phyloP scores from a whole-genome alignment of 495 filamentous ascomycete species.

The Lasiosphaeria miniovina region DNA sequence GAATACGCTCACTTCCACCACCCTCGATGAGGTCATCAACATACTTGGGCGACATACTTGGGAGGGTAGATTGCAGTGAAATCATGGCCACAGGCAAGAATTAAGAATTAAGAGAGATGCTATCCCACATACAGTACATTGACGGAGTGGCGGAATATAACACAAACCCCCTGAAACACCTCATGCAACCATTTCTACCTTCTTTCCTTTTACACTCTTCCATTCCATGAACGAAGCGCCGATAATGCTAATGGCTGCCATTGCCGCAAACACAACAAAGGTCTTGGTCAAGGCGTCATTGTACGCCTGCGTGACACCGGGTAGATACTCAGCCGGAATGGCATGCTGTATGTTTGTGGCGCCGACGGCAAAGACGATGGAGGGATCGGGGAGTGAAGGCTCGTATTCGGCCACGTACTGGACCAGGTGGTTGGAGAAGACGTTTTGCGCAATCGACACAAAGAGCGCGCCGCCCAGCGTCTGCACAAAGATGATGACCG shows the following conservation, averaged over 20 bases:
- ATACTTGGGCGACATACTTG: too few relatives aligned
- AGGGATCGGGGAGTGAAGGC: slow-evolving; percentile 48
- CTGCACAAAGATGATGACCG: slow-evolving; percentile 67
- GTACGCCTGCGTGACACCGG: slow-evolving; percentile 63
- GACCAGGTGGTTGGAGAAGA: slow-evolving; percentile 71
- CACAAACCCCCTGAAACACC: not conserved
- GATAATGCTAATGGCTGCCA: slow-evolving; percentile 59
- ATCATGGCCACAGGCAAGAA: too few relatives aligned
- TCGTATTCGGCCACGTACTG: slow-evolving; percentile 50
- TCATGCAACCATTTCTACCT: slow-evolving; percentile 61
- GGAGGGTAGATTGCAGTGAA: too few relatives aligned
- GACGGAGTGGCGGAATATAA: not conserved
- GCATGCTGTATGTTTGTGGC: slow-evolving; percentile 60
- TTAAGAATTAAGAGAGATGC: too few relatives aligned
- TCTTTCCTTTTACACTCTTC: slow-evolving; percentile 83
- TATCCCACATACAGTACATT: too few relatives aligned
- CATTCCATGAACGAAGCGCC: slow-evolving; percentile 66
- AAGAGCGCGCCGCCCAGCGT: slow-evolving; percentile 71
- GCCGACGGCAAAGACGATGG: slow-evolving; percentile 55
- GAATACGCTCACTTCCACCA: too few relatives aligned
- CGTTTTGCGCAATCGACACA: slow-evolving; percentile 70
- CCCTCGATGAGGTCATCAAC: too few relatives aligned
- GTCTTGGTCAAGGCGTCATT: slow-evolving; percentile 64
- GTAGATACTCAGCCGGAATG: slow-evolving; percentile 46
- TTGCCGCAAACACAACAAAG: slow-evolving; percentile 67